Percentiles rank a stretch among this genome's conserved stretches.
Conservation (phyloP, 768 basidiomycete species). For the Macrolepiota albuminosa region DNA sequence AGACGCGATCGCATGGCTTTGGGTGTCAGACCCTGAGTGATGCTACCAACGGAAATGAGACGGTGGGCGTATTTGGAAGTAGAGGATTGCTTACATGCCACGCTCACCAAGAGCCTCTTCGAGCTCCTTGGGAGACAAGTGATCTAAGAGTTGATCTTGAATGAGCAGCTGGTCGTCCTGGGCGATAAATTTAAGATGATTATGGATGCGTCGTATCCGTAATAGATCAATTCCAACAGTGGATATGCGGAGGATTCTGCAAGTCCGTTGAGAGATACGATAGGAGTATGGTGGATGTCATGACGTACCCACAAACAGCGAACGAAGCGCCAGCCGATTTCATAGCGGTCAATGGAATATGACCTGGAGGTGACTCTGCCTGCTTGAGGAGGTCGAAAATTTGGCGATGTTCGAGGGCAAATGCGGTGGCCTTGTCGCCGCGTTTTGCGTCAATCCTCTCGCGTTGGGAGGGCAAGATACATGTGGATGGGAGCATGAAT, state of each 20-base stretch:
- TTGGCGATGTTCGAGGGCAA: conserved; percentile 30
- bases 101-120: conserved; percentile 69
- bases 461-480: conserved; percentile 77
- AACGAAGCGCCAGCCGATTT: conserved; percentile 26
- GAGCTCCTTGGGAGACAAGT: conserved; percentile 51
- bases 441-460: conserved; percentile 55
- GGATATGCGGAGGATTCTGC: conserved; percentile 37
- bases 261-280: not conserved
- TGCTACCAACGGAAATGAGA: conserved; percentile 18
- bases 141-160: conserved; percentile 38
- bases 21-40: conserved; percentile 33
- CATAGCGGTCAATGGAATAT: conserved; percentile 28
- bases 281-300: not conserved
- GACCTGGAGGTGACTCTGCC: conserved; percentile 27
- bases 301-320: conserved; percentile 58
- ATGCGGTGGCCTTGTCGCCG: conserved; percentile 41
- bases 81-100: conserved; percentile 55
- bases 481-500: conserved; percentile 80
- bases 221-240: conserved; percentile 38
- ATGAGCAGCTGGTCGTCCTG: conserved; percentile 62
- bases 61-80: not conserved
- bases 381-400: conserved; percentile 30
- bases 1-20: conserved; percentile 47
- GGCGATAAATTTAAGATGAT: conserved; percentile 42
- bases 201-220: conserved; percentile 38